phyloP scores from a whole-genome alignment of 106 monocot species.

The Allium fistulosum region DNA sequence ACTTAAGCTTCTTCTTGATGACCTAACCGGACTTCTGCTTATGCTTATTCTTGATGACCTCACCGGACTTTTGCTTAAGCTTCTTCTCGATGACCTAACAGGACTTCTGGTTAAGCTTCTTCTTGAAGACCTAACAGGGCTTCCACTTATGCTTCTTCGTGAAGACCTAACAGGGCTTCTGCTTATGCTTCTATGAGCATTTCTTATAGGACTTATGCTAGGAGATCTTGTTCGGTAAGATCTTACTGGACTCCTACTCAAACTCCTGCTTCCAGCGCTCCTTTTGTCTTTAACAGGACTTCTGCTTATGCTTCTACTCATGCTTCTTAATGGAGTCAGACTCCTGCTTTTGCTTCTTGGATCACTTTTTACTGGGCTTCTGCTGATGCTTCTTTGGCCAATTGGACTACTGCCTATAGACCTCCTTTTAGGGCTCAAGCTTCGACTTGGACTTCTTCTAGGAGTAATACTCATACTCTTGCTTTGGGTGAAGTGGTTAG shows the following conservation, averaged over 20 bases:
- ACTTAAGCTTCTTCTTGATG: not conserved
- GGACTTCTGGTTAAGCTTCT: slow-evolving; percentile 43
- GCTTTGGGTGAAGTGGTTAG: slow-evolving; percentile 10
- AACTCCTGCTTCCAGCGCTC: slow-evolving; percentile 26
- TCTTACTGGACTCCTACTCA: slow-evolving; percentile 26
- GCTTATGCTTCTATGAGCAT: slow-evolving; percentile 38
- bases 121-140: slow-evolving; percentile 24
- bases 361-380: slow-evolving; percentile 17
- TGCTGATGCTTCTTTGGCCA: slow-evolving; percentile 12
- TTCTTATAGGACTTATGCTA: slow-evolving; percentile 19
- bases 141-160: slow-evolving; percentile 37
- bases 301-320: slow-evolving; percentile 29
- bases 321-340: slow-evolving; percentile 20
- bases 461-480: slow-evolving; percentile 22
- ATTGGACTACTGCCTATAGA: not conserved
- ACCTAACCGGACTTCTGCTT: slow-evolving; percentile 37
- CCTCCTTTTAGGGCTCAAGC: slow-evolving; percentile 22
- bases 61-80: slow-evolving; percentile 31
- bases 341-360: slow-evolving; percentile 31
- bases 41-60: slow-evolving; percentile 24
- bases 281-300: slow-evolving; percentile 23
- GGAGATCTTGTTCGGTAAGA: slow-evolving; percentile 9
- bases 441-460: slow-evolving; percentile 19
- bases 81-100: slow-evolving; percentile 28
- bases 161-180: slow-evolving; percentile 33